Evolutionary conservation across 371 early-diverging fungal genomes (phyloP).

Genomic region (Syncephalis fuscata): DNA sequence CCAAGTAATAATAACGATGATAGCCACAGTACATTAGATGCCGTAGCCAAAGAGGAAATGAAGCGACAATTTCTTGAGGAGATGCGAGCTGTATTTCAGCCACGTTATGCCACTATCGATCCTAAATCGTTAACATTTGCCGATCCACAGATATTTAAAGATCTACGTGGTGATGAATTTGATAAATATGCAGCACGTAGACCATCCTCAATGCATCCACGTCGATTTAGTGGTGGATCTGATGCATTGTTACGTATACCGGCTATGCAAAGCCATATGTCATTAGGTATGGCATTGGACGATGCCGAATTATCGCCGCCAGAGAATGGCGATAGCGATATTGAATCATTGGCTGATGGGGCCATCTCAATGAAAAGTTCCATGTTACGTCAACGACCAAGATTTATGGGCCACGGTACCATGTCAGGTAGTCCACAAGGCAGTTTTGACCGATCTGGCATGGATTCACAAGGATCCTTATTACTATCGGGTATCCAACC

Average conservation of each 20-base stretch:
- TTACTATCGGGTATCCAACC: slow-evolving; percentile 8
- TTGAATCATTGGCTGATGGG: background rate
- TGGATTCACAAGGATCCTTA: background rate
- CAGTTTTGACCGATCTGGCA: background rate
- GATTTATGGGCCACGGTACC: slow-evolving; percentile 6
- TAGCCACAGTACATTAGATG: slow-evolving; percentile 6
- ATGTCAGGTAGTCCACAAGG: slow-evolving; percentile 6
- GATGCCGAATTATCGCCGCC: slow-evolving; percentile 2
- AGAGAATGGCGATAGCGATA: slow-evolving; percentile 1
- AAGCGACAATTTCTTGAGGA: slow-evolving; percentile 32
- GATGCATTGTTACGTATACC: background rate
- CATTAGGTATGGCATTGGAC: slow-evolving; percentile 2
- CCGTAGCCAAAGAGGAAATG: slow-evolving; percentile 24
- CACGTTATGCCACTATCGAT: slow-evolving; percentile 49
- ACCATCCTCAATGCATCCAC: too few relatives aligned
- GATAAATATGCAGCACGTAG: background rate
- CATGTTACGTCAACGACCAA: slow-evolving; percentile 1
- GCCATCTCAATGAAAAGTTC: background rate
- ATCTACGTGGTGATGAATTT: slow-evolving; percentile 21
- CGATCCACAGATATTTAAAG: slow-evolving; percentile 57
- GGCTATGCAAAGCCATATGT: background rate
- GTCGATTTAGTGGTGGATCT: background rate
- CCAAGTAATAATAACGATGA: slow-evolving; percentile 4
- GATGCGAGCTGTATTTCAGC: slow-evolving; percentile 44
- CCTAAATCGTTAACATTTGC: slow-evolving; percentile 58